These are phyloP conservation scores for Aspergillus bombycis DNA, from an alignment of 2,329 filamentous ascomycete species.

Conservation along the genomic window DNA sequence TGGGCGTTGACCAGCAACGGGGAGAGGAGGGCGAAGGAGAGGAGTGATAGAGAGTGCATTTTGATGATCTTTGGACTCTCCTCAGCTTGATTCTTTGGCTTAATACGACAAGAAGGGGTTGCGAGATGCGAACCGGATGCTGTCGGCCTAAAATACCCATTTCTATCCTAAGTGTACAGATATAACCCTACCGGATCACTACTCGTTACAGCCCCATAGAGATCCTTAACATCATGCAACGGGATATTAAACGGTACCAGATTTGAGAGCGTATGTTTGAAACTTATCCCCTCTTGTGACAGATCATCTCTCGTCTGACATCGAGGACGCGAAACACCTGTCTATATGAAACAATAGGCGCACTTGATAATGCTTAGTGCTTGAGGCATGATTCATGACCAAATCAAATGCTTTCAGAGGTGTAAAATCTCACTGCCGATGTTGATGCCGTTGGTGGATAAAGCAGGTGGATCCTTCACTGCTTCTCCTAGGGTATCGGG, in stretches of 20 bases:
- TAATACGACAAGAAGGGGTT: not conserved
- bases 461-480: not conserved
- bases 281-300: not conserved
- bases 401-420: slow-evolving; percentile 28
- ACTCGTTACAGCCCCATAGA: not conserved
- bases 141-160: not conserved
- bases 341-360: not conserved
- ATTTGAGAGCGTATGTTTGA: not conserved
- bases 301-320: not conserved
- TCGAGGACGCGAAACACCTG: not conserved
- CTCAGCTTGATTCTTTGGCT: not conserved
- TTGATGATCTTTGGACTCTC: not conserved
- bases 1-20: slow-evolving; percentile 33
- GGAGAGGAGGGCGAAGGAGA: slow-evolving; percentile 24
- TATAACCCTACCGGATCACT: not conserved
- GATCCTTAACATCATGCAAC: not conserved
- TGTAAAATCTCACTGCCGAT: not conserved
- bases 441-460: not conserved
- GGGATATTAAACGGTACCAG: not conserved
- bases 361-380: not conserved
- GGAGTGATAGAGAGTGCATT: slow-evolving; percentile 9
- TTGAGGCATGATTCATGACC: not conserved
- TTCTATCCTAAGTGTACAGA: not conserved
- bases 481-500: not conserved
- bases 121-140: not conserved